These are phyloP conservation scores for Nyctanthes arbortristis DNA, from an alignment of 257 asterid species.

Conservation along the genomic window DNA sequence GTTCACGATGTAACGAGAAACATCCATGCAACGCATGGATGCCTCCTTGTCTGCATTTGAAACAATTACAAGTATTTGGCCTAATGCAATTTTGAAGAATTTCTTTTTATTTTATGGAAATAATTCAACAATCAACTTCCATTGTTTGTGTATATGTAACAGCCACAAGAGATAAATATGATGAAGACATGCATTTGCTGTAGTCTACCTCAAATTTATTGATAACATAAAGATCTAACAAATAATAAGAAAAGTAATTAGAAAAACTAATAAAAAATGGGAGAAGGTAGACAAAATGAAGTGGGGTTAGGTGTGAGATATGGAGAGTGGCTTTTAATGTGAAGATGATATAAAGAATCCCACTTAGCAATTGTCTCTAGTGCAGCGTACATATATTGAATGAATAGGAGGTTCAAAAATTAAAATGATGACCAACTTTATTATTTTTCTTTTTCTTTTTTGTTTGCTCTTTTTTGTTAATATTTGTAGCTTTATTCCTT, in stretches of 20 bases:
- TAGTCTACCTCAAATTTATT: too few species aligned
- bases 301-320: too few species aligned
- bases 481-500: constrained; percentile 50
- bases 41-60: not conserved
- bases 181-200: too few species aligned
- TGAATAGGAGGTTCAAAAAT: too few species aligned
- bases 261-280: not conserved
- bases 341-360: constrained; percentile 31
- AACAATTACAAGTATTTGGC: not conserved
- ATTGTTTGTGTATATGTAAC: too few species aligned
- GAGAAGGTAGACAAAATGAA: constrained; percentile 7
- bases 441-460: constrained; percentile 32
- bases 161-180: too few species aligned
- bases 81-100: too few species aligned
- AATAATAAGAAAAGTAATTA: not conserved
- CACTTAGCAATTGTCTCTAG: constrained; percentile 45
- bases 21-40: not conserved
- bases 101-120: too few species aligned
- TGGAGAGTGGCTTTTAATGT: not conserved
- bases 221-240: constrained; percentile 2
- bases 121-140: too few species aligned
- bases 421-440: too few species aligned
- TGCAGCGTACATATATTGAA: too few species aligned
- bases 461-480: constrained; percentile 40
- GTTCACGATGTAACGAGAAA: not conserved